Percentiles rank a stretch among this genome's conserved stretches.
These are phyloP conservation scores for Setomelanomma holmii DNA, from an alignment of 2,329 filamentous ascomycete genomes.

Conservation along the genomic window DNA sequence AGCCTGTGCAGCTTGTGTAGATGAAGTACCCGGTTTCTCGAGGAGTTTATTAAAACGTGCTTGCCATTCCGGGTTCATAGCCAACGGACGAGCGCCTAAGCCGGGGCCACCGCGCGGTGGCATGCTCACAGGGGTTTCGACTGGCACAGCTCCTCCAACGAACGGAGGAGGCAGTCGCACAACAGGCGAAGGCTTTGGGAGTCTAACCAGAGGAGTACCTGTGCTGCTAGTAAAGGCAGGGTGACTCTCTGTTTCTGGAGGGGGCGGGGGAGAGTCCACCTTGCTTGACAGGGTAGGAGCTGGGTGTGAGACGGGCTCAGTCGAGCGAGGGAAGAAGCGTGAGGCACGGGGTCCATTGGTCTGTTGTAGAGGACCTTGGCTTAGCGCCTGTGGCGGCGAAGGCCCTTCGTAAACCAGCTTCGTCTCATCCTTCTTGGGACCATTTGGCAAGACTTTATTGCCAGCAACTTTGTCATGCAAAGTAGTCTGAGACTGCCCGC, in stretches of 20 bases:
- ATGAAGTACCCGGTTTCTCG: conserved; percentile 61
- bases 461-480: conserved; percentile 35
- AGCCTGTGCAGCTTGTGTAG: conserved; percentile 36
- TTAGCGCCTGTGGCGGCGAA: conserved; percentile 27
- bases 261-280: conserved; percentile 54
- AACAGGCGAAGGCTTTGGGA: conserved; percentile 74
- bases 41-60: conserved; percentile 81
- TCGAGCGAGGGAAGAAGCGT: conserved; percentile 47
- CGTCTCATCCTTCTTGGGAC: conserved; percentile 35
- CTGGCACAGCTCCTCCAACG: conserved; percentile 44
- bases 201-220: conserved; percentile 70
- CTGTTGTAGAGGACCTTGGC: conserved; percentile 35
- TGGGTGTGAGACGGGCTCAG: conserved; percentile 29
- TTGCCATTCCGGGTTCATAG: conserved; percentile 70
- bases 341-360: conserved; percentile 40
- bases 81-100: conserved; percentile 47
- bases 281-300: conserved; percentile 25
- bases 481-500: conserved; percentile 38
- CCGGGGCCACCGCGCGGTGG: conserved; percentile 36
- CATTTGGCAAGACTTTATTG: conserved; percentile 15
- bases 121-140: conserved; percentile 51
- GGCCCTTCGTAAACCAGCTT: conserved; percentile 32
- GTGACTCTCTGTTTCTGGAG: conserved; percentile 75
- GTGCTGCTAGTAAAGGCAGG: conserved; percentile 74
- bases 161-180: conserved; percentile 77